These are phyloP conservation scores for Geotrichum bryndzae DNA, from an alignment of 1,139 yeast genomes.

Conservation along the genomic window DNA sequence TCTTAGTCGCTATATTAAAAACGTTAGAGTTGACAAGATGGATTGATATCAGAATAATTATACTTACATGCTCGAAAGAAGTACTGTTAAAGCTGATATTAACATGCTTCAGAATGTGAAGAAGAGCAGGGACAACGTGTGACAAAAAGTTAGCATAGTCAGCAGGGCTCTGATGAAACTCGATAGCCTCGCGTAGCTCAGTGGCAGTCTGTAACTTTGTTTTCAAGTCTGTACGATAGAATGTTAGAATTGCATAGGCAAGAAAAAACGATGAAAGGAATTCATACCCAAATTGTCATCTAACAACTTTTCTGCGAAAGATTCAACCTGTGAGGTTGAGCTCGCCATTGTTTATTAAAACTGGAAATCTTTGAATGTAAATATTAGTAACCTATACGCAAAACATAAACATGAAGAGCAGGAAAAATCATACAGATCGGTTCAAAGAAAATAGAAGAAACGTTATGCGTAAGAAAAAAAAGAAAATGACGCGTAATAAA, in stretches of 20 bases:
- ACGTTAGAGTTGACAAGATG: constrained; percentile 2
- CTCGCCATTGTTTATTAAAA: constrained; percentile 12
- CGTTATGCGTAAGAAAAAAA: neutral
- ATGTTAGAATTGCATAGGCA: constrained; percentile 13
- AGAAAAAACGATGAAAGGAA: neutral
- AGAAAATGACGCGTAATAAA: neutral
- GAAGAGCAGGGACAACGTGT: constrained; percentile 32
- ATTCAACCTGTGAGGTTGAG: constrained; percentile 18
- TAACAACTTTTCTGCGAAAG: constrained; percentile 22
- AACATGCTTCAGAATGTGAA: constrained; percentile 50
- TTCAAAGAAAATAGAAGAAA: neutral
- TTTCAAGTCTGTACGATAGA: constrained; percentile 43
- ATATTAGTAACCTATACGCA: neutral
- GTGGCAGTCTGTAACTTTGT: constrained; percentile 62
- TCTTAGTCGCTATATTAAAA: constrained; percentile 45
- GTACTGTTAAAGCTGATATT: constrained; percentile 57
- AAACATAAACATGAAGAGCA: neutral
- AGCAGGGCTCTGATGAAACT: constrained; percentile 69
- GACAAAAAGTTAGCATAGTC: constrained; percentile 53
- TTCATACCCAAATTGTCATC: constrained; percentile 22
- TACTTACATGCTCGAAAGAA: constrained; percentile 31
- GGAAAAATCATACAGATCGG: neutral
- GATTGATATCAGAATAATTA: neutral
- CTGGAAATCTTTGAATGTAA: neutral
- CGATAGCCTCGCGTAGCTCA: constrained; percentile 81